Percentiles rank a stretch among this genome's conserved stretches.
phyloP scores from a whole-genome alignment of 2,329 filamentous ascomycete genomes.

The Cordyceps fumosorosea region DNA sequence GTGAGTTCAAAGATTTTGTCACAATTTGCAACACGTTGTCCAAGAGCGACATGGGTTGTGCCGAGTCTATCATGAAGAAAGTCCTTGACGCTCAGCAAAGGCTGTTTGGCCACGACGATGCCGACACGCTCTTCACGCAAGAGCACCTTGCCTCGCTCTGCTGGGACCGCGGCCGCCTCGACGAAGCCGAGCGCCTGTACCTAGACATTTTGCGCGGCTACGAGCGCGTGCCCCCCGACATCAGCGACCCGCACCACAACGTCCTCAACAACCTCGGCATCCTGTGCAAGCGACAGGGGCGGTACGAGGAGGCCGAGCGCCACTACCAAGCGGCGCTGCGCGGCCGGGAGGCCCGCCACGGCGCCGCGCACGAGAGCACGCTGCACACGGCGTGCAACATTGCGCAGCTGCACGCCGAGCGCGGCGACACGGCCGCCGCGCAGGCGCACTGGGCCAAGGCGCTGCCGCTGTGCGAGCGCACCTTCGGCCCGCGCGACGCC shows the following conservation, averaged over 20 bases:
- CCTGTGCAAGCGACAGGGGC: neutral
- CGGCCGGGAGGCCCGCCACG: neutral
- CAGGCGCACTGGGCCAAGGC: neutral
- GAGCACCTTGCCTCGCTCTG: neutral
- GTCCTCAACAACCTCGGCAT: conserved; percentile 4
- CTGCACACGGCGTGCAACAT: neutral
- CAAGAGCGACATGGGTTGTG: neutral
- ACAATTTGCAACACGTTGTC: neutral
- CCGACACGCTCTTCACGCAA: conserved; percentile 1
- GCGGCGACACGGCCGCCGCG: neutral
- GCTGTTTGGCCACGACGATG: neutral
- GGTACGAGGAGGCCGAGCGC: neutral
- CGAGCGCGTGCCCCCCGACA: neutral
- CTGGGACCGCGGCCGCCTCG: neutral
- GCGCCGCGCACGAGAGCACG: neutral
- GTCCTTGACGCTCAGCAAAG: neutral
- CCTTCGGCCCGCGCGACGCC: neutral
- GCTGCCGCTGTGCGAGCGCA: neutral
- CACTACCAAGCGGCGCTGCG: conserved; percentile 1
- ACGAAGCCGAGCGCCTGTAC: neutral
- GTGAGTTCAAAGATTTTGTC: neutral
- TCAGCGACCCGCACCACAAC: neutral
- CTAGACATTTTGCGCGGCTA: neutral
- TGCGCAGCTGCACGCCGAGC: neutral
- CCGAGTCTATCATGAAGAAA: neutral